Conservation (phyloP, 1,284 basidiomycete genomes). For the Vanrija sp. region DNA sequence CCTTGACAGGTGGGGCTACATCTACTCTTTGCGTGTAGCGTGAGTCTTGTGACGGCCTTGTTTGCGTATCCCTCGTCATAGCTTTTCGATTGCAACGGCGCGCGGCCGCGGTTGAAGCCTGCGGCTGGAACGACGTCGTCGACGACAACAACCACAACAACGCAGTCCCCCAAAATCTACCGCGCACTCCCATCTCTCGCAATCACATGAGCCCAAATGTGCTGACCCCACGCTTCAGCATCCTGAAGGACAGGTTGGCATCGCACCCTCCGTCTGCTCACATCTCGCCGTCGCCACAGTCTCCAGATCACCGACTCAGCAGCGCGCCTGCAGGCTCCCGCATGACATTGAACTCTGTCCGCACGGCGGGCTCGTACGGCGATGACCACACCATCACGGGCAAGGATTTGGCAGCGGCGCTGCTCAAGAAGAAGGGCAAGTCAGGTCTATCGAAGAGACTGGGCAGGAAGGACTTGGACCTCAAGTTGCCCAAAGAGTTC, state of each 20-base stretch:
- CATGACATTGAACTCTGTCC: constrained; percentile 5
- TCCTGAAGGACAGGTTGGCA: neutral
- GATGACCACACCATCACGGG: constrained; percentile 1
- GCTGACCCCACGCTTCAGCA: too few relatives aligned
- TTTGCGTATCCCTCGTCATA: neutral
- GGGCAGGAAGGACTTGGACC: constrained; percentile 24
- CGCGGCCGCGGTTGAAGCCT: neutral
- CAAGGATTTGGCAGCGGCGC: neutral
- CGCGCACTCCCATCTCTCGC: constrained; percentile 2
- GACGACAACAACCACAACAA: constrained; percentile 1
- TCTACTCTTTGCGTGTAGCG: constrained; percentile 45
- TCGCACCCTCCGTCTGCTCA: constrained; percentile 12
- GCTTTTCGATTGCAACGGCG: too few relatives aligned
- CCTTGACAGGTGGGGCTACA: constrained; percentile 39
- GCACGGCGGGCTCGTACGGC: constrained; percentile 11
- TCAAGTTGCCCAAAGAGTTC: constrained; percentile 46
- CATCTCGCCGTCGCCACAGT: neutral
- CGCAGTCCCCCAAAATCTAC: constrained; percentile 12
- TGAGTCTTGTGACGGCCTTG: constrained; percentile 20
- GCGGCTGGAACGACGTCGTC: neutral
- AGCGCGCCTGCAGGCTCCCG: neutral
- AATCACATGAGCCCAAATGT: neutral
- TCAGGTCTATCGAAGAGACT: constrained; percentile 21
- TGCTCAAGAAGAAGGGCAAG: constrained; percentile 14
- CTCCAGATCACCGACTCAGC: neutral